A percentile compares a stretch with the other conserved stretches of the same genome.
Conservation (phyloP, 768 basidiomycete species). For the Nevesoporus exiguus region DNA sequence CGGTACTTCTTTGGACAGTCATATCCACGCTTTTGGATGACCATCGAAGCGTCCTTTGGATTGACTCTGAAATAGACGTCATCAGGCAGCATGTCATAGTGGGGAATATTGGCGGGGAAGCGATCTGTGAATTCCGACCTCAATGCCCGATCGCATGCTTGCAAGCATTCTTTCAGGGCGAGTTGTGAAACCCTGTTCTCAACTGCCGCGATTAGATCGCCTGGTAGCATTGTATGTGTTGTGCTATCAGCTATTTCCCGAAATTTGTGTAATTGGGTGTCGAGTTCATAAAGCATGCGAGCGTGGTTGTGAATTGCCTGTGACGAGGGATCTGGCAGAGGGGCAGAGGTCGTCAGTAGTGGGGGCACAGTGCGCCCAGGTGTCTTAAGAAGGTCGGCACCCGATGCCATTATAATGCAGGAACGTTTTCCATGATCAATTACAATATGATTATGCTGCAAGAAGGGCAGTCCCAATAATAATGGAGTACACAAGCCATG, state of each 20-base stretch:
- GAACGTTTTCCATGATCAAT: conserved; percentile 20
- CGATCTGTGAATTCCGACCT: neutral
- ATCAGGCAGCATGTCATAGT: conserved; percentile 12
- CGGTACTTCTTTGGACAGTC: conserved; percentile 33
- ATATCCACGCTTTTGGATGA: conserved; percentile 18
- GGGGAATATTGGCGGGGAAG: neutral
- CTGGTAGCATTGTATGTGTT: too few species aligned
- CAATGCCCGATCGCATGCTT: neutral
- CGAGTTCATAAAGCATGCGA: too few species aligned
- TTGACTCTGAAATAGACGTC: conserved; percentile 23
- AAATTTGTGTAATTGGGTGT: too few species aligned
- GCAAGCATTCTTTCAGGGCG: neutral
- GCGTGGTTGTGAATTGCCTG: too few species aligned
- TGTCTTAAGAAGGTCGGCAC: too few species aligned
- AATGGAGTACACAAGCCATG: neutral
- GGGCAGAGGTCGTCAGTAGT: too few species aligned
- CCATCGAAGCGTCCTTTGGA: conserved; percentile 25
- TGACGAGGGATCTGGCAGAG: too few species aligned
- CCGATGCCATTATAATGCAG: conserved; percentile 8
- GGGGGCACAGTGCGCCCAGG: neutral
- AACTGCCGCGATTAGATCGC: neutral
- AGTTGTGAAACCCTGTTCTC: neutral
- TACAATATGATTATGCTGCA: conserved; percentile 33
- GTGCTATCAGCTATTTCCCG: too few species aligned
- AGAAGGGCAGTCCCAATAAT: conserved; percentile 35